Evolutionary conservation across 345 rosid genomes (phyloP).

Genomic region (Salix udensis): DNA sequence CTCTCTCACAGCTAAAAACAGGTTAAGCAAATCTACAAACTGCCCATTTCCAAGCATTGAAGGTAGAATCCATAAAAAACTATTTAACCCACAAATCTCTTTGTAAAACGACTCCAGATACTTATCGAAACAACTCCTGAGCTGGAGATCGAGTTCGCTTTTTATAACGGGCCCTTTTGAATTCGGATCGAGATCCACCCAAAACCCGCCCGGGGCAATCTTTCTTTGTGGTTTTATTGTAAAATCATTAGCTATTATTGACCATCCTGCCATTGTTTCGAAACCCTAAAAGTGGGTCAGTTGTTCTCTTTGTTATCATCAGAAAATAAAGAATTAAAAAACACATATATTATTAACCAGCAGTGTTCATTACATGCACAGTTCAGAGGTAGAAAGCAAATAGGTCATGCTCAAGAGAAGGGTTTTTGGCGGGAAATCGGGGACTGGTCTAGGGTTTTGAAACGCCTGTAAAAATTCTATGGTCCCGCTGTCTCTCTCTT

Average conservation of each 20-base stretch:
- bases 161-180: not conserved
- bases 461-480: not conserved
- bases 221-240: not conserved
- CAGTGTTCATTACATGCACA: not conserved
- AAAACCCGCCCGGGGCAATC: not conserved
- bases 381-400: constrained; percentile 1
- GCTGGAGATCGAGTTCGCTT: not conserved
- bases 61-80: constrained; percentile 20
- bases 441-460: constrained; percentile 35
- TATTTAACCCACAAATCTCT: constrained; percentile 12
- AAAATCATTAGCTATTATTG: constrained; percentile 18
- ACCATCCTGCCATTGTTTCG: constrained; percentile 35
- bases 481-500: constrained; percentile 14
- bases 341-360: not conserved
- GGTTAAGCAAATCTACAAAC: constrained; percentile 45
- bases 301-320: not conserved
- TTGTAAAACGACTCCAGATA: not conserved
- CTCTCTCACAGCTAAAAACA: constrained; percentile 43
- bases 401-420: not conserved
- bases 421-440: constrained; percentile 35
- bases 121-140: constrained; percentile 6
- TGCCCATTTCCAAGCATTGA: constrained; percentile 56
- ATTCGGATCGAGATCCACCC: constrained; percentile 8
- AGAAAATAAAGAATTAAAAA: not conserved
- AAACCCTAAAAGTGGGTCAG: constrained; percentile 22